Percentiles rank a stretch among this genome's conserved stretches.
Conservation (phyloP, 768 basidiomycete species). For the Sutorius australiensis region DNA sequence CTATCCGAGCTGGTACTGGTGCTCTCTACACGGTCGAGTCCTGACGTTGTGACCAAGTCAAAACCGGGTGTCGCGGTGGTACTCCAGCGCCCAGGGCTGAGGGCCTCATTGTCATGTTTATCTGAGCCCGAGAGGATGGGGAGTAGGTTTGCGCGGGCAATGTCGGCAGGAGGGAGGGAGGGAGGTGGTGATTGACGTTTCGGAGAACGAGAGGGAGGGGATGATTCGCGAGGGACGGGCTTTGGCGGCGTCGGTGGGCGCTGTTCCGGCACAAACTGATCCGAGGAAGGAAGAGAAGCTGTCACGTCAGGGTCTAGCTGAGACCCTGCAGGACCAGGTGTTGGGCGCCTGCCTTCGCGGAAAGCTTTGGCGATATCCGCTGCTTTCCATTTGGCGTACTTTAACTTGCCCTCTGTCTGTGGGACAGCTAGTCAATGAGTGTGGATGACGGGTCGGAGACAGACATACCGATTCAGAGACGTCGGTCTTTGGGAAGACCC, state of each 20-base stretch:
- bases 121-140: constrained; percentile 20
- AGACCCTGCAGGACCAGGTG: constrained; percentile 69
- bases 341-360: constrained; percentile 85
- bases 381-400: constrained; percentile 97
- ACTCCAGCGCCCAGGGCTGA: constrained; percentile 65
- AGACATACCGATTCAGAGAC: constrained; percentile 53
- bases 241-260: constrained; percentile 16
- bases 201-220: constrained; percentile 26
- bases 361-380: constrained; percentile 92
- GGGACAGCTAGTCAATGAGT: neutral
- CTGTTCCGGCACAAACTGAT: constrained; percentile 11
- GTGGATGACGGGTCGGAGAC: neutral
- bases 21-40: constrained; percentile 19
- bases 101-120: constrained; percentile 30
- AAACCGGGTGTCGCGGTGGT: constrained; percentile 73
- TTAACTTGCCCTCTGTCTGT: constrained; percentile 83
- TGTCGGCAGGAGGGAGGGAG: constrained; percentile 26
- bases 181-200: constrained; percentile 35
- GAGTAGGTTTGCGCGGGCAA: constrained; percentile 29
- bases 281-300: constrained; percentile 10
- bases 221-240: constrained; percentile 26
- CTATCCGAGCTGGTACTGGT: constrained; percentile 16
- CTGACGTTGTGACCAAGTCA: constrained; percentile 18
- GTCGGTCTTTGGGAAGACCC: constrained; percentile 62
- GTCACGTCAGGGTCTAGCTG: constrained; percentile 23